Conservation (phyloP, 176 grass and related monocot genomes). For the Raddia distichophylla region DNA sequence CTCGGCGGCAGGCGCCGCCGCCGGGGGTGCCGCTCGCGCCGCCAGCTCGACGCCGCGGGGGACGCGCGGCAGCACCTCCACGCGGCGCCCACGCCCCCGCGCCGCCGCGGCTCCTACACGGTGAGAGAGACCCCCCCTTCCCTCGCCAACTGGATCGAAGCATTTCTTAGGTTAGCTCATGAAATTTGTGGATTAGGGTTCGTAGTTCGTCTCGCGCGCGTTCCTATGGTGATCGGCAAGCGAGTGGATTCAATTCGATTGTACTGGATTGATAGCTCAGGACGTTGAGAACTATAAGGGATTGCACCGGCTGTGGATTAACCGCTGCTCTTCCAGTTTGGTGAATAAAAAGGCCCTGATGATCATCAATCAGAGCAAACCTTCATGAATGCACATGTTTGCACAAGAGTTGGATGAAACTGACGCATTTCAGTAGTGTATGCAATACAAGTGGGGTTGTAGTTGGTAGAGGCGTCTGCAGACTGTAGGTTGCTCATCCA, state of each 20-base stretch:
- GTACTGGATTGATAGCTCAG: not conserved
- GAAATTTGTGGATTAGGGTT: not conserved
- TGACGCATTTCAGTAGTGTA: not conserved
- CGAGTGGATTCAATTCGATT: too few relatives aligned
- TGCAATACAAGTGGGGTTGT: not conserved
- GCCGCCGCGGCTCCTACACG: constrained; percentile 51
- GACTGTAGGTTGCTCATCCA: not conserved
- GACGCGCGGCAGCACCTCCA: constrained; percentile 43
- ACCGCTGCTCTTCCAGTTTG: not conserved
- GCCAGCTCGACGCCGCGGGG: constrained; percentile 50
- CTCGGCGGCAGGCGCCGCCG: constrained; percentile 35
- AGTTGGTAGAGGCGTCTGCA: not conserved
- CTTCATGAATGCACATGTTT: not conserved
- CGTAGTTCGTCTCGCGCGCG: not conserved
- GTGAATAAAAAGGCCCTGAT: not conserved
- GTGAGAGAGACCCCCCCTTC: constrained; percentile 17
- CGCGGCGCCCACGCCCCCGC: constrained; percentile 35
- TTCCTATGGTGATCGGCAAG: not conserved
- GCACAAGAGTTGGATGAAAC: not conserved
- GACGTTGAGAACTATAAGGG: not conserved
- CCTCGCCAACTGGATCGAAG: not conserved
- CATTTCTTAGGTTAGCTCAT: not conserved
- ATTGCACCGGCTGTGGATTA: not conserved
- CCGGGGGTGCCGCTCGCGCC: constrained; percentile 41
- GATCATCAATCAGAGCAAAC: not conserved